Base-by-base conservation (phyloP, 305 asterid genomes). In the Plantago lanceolata region DNA sequence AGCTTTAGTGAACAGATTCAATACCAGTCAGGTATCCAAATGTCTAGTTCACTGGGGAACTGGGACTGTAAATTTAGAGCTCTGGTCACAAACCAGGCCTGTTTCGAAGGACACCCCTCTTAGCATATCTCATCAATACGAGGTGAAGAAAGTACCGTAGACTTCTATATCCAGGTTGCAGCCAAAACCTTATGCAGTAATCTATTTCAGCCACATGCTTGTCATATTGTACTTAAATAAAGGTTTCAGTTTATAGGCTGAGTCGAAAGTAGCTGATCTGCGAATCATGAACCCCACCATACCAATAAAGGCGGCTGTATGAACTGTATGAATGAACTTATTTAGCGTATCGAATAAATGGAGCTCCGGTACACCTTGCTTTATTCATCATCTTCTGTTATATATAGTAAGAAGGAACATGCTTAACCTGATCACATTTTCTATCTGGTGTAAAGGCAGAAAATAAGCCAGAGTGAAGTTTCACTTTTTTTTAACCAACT, bases 51-150 rank as follows among this genome's bases (percentile, higher is more conserved):
- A 88, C 59, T 90, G 95, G 96, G 99, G 97, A 57, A 71, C 89
- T 0, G 85, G 89, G 31, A 83, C 94, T 0, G 90, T 90, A 17
- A 89, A 85, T 73, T 60, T 93, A 26, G 99, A 93, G 88, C 94
- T 90, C 19, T 85, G 91, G 83, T 93, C 96, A 0, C 94, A 90
- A 71, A 81, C 82, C 18, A 83, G 99, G 75, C 97, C 99, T 0
- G 94, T 93, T 59, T 90, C 97, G 12, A 82, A 81, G 78, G 81
- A 83, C 37, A 80, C 95, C 3, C 93, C 97, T 14, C 87, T 93
- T 43, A 52, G 19, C 57, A 65, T 93, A 62, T 84, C 90, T 43
- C 95, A 90, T 26, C 79, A 81, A 57, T 93, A 93, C 18, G 85
- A 88, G 86, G 88, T 93, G 48, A 74, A 62, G 69, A 68, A 40